A percentile compares a stretch with the other conserved stretches of the same genome.
These are phyloP conservation scores for Macrocystidia cucumis DNA, from an alignment of 1,284 basidiomycete species.

Conservation along the genomic window DNA sequence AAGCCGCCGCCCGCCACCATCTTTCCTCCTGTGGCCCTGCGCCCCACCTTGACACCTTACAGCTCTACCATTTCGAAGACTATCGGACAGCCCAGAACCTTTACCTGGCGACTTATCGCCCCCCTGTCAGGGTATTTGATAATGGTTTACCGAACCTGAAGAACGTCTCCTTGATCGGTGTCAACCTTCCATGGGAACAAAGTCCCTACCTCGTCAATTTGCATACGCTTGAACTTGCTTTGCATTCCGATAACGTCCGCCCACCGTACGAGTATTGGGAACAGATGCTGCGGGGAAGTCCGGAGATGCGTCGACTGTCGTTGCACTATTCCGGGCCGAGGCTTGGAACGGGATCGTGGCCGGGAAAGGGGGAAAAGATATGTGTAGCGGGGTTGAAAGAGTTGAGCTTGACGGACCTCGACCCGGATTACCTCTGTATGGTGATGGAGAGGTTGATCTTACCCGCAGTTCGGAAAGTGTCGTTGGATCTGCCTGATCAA, in stretches of 20 bases:
- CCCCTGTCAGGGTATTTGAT: constrained; percentile 46
- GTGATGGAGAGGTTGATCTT: constrained; percentile 35
- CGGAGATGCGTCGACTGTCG: constrained; percentile 36
- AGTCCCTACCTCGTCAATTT: constrained; percentile 45
- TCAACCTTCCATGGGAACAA: constrained; percentile 51
- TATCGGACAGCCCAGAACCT: constrained; percentile 41
- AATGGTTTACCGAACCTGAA: constrained; percentile 39
- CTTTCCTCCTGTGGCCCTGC: constrained; percentile 42
- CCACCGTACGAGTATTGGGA: constrained; percentile 46
- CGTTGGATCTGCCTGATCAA: constrained; percentile 43
- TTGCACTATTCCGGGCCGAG: constrained; percentile 53
- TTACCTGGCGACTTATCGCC: constrained; percentile 44
- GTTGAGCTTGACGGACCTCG: constrained; percentile 44
- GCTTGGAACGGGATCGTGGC: constrained; percentile 26
- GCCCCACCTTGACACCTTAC: constrained; percentile 43
- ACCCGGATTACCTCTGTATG: constrained; percentile 39
- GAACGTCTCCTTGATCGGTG: constrained; percentile 52
- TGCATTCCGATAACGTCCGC: constrained; percentile 51
- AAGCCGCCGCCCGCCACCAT: constrained; percentile 39
- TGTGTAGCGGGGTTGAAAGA: constrained; percentile 32
- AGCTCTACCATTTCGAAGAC: constrained; percentile 58
- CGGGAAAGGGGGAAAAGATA: constrained; percentile 20
- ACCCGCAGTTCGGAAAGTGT: constrained; percentile 34
- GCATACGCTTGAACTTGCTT: constrained; percentile 43
- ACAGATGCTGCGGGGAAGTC: constrained; percentile 38